Evolutionary conservation across 2,329 filamentous ascomycete species (phyloP), one percentile per base, ranked within the genome.

Genomic region (Colletotrichum ledebouriae): DNA sequence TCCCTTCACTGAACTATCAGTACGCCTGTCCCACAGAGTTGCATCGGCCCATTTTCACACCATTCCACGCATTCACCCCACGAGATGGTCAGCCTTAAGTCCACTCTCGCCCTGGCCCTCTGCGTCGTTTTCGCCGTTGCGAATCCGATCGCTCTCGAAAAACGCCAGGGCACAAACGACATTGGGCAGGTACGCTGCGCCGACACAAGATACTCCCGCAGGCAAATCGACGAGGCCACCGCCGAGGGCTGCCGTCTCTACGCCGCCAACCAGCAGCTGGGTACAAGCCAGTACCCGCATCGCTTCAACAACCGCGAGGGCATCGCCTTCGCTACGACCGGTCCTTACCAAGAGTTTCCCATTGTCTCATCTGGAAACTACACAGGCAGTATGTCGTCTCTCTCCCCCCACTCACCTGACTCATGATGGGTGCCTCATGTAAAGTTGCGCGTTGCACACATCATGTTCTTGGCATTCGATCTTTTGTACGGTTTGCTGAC

Each of bases 341-440:
- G 76, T 0, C 78, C 79, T 3, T 81, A 76, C 73, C 76, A 80
- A 65, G 79, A 81, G 73, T 81, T 81, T 67, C 79, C 79, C 59
- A 78, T 81, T 59, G 63, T 73, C 46, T 68, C 67, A 3, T 71
- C 70, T 2, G 78, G 79, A 33, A 69, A 67, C 50, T 81, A 81
- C 72, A 73, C 61, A 4, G 79, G 79, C 2, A 77, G 79, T 80
- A 71, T 17, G 78, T 77, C 15, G 5, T 2, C 6, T 29, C 22
- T 20, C 20, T 15, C 41, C 46, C 25, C 22, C 25, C 22, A 20
- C 25, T 15, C 13, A 12, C 39, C 22, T 58, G 29, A 37, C 52
- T n/a, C 52, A 15, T 20, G 42, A 46, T 46, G 42, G 25, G 13
- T 17, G 42, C 25, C 17, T 6, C 15, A 15, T 6, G 17, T 20